Evolutionary conservation across 345 rosid genomes (phyloP).

Genomic region (Dovyalis caffra): DNA sequence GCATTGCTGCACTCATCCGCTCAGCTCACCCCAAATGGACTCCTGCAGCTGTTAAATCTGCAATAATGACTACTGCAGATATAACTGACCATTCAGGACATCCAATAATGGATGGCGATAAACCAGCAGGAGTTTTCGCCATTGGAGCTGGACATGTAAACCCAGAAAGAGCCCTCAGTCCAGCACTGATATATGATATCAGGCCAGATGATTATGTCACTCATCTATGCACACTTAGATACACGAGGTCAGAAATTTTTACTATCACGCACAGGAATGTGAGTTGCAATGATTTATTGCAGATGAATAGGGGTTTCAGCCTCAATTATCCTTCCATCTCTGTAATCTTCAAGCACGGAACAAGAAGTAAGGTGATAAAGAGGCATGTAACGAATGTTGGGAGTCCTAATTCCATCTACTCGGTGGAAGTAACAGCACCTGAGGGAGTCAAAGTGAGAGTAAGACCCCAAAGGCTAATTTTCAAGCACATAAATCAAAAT

Average conservation of each 20-base stretch:
- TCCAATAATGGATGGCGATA: slow-evolving; percentile 66
- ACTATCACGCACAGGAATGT: slow-evolving; percentile 37
- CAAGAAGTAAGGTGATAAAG: slow-evolving; percentile 45
- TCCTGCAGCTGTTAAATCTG: slow-evolving; percentile 85
- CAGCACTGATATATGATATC: slow-evolving; percentile 81
- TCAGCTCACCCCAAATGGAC: slow-evolving; percentile 76
- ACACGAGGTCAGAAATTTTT: slow-evolving; percentile 58
- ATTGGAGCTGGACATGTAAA: slow-evolving; percentile 90
- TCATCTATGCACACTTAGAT: slow-evolving; percentile 76
- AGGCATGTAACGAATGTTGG: slow-evolving; percentile 79
- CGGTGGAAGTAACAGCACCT: slow-evolving; percentile 64
- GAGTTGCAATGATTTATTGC: slow-evolving; percentile 25
- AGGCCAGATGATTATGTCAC: slow-evolving; percentile 64
- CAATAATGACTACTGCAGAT: slow-evolving; percentile 88
- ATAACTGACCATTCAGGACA: slow-evolving; percentile 58
- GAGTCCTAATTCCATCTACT: slow-evolving; percentile 59
- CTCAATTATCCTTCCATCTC: slow-evolving; percentile 92
- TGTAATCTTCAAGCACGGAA: slow-evolving; percentile 55
- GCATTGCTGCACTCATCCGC: slow-evolving; percentile 69
- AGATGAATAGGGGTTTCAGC: slow-evolving; percentile 34
- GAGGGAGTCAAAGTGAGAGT: slow-evolving; percentile 26
- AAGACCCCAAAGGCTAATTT: slow-evolving; percentile 56
- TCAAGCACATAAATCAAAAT: slow-evolving; percentile 47
- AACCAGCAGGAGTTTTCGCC: slow-evolving; percentile 58
- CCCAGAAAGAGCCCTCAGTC: slow-evolving; percentile 69